These are phyloP conservation scores for Iberis pinnata DNA, from an alignment of 345 rosid species.

Conservation along the genomic window DNA sequence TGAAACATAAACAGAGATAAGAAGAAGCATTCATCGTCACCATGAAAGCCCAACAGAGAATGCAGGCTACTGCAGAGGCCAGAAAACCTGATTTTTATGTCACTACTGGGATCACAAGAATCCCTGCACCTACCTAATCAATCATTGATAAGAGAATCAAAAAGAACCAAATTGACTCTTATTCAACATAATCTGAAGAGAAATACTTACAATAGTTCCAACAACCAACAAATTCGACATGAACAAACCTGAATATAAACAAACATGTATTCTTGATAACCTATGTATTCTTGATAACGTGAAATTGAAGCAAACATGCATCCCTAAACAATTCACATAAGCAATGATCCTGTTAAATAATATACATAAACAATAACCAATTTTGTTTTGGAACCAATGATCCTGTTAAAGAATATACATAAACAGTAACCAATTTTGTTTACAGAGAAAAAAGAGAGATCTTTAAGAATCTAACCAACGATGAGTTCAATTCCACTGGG, in stretches of 20 bases:
- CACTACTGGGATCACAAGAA: constrained; percentile 86
- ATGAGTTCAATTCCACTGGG: constrained; percentile 69
- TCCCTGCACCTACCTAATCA: constrained; percentile 84
- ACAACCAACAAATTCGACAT: constrained; percentile 77
- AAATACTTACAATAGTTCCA: constrained; percentile 62
- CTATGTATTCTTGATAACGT: too few species aligned
- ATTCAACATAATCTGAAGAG: neutral
- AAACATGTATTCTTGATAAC: too few species aligned
- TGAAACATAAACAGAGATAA: neutral
- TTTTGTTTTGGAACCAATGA: constrained; percentile 70
- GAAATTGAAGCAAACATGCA: too few species aligned
- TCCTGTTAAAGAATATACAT: constrained; percentile 34
- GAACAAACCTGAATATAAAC: constrained; percentile 64
- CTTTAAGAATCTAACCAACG: constrained; percentile 63
- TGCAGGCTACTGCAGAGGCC: constrained; percentile 70
- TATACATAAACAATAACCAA: too few species aligned
- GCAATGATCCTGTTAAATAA: too few species aligned
- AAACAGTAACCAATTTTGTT: neutral
- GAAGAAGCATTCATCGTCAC: constrained; percentile 27
- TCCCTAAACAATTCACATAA: too few species aligned
- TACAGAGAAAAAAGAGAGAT: neutral
- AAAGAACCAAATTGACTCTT: too few species aligned
- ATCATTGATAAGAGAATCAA: neutral
- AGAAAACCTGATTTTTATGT: constrained; percentile 83
- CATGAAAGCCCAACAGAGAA: constrained; percentile 80